A percentile compares a stretch with the other conserved stretches of the same genome.
Conservation (phyloP, 1,139 yeast species). For the Debaryomycetaceae sp. region DNA sequence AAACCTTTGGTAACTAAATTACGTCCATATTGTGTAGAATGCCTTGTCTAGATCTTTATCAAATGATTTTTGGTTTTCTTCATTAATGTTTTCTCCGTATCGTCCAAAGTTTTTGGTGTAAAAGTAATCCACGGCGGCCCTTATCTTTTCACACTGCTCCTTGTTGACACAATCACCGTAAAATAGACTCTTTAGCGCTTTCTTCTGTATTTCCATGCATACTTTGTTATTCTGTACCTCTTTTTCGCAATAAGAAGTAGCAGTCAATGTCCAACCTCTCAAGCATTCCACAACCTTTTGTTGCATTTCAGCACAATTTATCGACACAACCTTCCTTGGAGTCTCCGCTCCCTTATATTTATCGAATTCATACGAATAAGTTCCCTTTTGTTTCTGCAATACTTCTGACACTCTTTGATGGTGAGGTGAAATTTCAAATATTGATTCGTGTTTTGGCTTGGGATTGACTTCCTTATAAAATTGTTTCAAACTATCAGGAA, state of each 20-base stretch:
- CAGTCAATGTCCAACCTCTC: conserved; percentile 28
- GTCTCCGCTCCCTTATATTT: conserved; percentile 30
- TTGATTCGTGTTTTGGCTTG: conserved; percentile 20
- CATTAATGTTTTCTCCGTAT: conserved; percentile 31
- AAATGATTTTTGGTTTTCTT: conserved; percentile 24
- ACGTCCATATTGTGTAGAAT: conserved; percentile 37
- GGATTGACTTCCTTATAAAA: conserved; percentile 36
- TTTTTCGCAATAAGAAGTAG: conserved; percentile 27
- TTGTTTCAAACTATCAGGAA: conserved; percentile 25
- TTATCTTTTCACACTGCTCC: conserved; percentile 39
- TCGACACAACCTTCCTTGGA: conserved; percentile 21
- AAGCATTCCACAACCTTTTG: conserved; percentile 37
- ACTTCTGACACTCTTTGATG: conserved; percentile 28
- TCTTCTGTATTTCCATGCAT: conserved; percentile 35
- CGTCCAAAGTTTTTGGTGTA: conserved; percentile 41
- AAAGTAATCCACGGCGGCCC: conserved; percentile 34
- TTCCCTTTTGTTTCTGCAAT: conserved; percentile 13
- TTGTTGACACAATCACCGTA: conserved; percentile 39
- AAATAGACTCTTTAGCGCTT: conserved; percentile 33
- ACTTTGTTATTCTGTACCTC: conserved; percentile 24
- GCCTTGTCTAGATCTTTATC: conserved; percentile 30
- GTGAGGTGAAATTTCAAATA: conserved; percentile 26
- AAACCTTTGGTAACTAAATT: conserved; percentile 1
- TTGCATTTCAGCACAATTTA: conserved; percentile 46
- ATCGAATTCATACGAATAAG: conserved; percentile 29